These are phyloP conservation scores for Solanum rostratum DNA, from an alignment of 257 asterid genomes.

Conservation along the genomic window DNA sequence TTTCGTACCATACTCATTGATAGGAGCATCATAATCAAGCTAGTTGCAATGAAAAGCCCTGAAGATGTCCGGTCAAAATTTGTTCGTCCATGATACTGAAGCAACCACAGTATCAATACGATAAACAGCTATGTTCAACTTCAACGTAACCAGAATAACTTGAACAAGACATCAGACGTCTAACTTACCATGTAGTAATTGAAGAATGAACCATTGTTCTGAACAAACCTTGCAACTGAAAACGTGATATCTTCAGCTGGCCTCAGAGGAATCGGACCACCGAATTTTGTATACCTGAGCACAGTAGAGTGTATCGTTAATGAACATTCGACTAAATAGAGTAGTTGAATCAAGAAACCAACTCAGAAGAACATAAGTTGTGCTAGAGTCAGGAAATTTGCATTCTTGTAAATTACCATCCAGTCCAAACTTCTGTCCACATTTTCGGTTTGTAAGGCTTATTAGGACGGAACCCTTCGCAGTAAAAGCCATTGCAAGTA, in stretches of 20 bases:
- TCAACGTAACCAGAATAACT: too few species aligned
- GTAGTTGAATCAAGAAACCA: not conserved
- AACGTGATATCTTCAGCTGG: slow-evolving; percentile 89
- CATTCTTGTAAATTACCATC: slow-evolving; percentile 86
- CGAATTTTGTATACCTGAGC: slow-evolving; percentile 60
- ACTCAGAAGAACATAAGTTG: not conserved
- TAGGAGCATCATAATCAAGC: slow-evolving; percentile 88
- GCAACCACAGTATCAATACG: not conserved
- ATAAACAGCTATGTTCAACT: too few species aligned
- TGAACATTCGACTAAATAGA: not conserved
- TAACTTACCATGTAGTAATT: slow-evolving; percentile 82
- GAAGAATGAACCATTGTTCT: slow-evolving; percentile 82
- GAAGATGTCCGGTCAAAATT: slow-evolving; percentile 73
- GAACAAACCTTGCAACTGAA: slow-evolving; percentile 82
- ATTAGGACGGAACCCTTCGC: slow-evolving; percentile 65
- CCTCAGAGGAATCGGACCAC: slow-evolving; percentile 64
- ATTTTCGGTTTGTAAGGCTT: slow-evolving; percentile 79
- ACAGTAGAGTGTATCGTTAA: not conserved
- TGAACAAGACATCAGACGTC: too few species aligned
- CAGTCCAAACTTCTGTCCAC: slow-evolving; percentile 94
- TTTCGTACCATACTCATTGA: slow-evolving; percentile 78
- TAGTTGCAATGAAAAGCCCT: slow-evolving; percentile 78
- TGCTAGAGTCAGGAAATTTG: too few species aligned
- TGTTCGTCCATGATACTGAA: slow-evolving; percentile 87
- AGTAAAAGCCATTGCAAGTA: slow-evolving; percentile 87